These are phyloP conservation scores for Didymella pomorum DNA, from an alignment of 2,329 filamentous ascomycete genomes.

Conservation along the genomic window DNA sequence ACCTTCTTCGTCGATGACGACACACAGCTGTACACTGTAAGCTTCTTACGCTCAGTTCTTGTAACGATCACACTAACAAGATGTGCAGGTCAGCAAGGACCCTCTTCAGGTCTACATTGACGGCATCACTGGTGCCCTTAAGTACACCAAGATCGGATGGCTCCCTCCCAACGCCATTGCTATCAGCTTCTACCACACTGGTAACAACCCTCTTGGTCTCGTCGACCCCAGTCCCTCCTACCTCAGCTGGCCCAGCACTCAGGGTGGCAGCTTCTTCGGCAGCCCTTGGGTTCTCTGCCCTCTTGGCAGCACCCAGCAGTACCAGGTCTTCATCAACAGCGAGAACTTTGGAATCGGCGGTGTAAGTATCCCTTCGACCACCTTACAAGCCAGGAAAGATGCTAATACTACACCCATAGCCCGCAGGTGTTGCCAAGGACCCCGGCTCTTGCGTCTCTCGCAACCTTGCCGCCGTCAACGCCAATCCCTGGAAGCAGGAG, in stretches of 20 bases:
- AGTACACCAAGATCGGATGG: slow-evolving; percentile 38
- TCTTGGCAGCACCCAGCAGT: slow-evolving; percentile 33
- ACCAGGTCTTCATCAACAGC: slow-evolving; percentile 40
- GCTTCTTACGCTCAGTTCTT: background rate
- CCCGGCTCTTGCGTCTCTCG: slow-evolving; percentile 4
- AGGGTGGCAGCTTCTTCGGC: slow-evolving; percentile 21
- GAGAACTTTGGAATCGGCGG: slow-evolving; percentile 31
- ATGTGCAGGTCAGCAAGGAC: slow-evolving; percentile 40
- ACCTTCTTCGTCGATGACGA: slow-evolving; percentile 42
- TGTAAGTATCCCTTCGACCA: slow-evolving; percentile 11
- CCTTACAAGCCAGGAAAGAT: slow-evolving; percentile 1
- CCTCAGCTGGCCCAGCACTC: slow-evolving; percentile 41
- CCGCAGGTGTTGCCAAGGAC: slow-evolving; percentile 29
- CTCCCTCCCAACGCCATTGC: slow-evolving; percentile 36
- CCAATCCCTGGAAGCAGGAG: slow-evolving; percentile 26
- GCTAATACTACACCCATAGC: slow-evolving; percentile 9
- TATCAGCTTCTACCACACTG: slow-evolving; percentile 37
- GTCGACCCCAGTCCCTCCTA: slow-evolving; percentile 35
- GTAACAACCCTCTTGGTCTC: slow-evolving; percentile 37
- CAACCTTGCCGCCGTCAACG: slow-evolving; percentile 32
- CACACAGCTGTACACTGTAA: slow-evolving; percentile 40
- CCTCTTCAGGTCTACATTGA: slow-evolving; percentile 41
- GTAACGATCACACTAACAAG: slow-evolving; percentile 3
- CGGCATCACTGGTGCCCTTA: slow-evolving; percentile 30
- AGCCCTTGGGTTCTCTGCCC: slow-evolving; percentile 33